phyloP scores from a whole-genome alignment of 768 basidiomycete species.

The Mycena chlorophos region DNA sequence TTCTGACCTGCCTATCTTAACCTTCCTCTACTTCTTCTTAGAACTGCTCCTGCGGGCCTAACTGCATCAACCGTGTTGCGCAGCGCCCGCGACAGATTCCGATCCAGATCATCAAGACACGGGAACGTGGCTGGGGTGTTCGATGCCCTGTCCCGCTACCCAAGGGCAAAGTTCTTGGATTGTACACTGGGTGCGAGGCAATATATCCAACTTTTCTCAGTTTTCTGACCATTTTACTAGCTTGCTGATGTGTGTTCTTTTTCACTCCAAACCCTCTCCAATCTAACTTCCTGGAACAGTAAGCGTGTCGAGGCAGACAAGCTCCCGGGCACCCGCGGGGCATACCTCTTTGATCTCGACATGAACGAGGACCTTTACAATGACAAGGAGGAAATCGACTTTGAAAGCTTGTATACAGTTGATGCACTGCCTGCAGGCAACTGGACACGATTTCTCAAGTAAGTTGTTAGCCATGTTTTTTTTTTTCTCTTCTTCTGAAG shows the following conservation, averaged over 20 bases:
- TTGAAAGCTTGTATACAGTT: constrained; percentile 49
- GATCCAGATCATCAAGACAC: constrained; percentile 50
- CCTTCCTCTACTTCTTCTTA: background rate
- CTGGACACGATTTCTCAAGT: constrained; percentile 79
- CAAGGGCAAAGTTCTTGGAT: constrained; percentile 47
- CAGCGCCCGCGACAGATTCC: constrained; percentile 42
- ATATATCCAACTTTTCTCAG: background rate
- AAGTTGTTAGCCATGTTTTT: constrained; percentile 22
- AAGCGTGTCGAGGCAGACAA: constrained; percentile 43
- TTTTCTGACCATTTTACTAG: constrained; percentile 27
- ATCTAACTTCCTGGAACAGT: constrained; percentile 30
- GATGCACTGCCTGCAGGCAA: constrained; percentile 62
- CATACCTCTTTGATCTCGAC: constrained; percentile 67
- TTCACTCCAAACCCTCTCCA: background rate
- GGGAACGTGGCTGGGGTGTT: constrained; percentile 48
- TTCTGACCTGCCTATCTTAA: background rate
- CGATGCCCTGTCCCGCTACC: constrained; percentile 32
- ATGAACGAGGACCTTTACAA: constrained; percentile 42
- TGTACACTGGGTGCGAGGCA: constrained; percentile 61
- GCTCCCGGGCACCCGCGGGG: constrained; percentile 36
- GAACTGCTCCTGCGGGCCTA: constrained; percentile 26
- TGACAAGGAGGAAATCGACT: constrained; percentile 27
- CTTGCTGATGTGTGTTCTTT: constrained; percentile 43
- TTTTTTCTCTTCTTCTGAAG: constrained; percentile 2
- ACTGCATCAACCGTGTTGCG: constrained; percentile 46